Conservation (phyloP, 139 green algal genomes). For the Desmodesmus armatus region DNA sequence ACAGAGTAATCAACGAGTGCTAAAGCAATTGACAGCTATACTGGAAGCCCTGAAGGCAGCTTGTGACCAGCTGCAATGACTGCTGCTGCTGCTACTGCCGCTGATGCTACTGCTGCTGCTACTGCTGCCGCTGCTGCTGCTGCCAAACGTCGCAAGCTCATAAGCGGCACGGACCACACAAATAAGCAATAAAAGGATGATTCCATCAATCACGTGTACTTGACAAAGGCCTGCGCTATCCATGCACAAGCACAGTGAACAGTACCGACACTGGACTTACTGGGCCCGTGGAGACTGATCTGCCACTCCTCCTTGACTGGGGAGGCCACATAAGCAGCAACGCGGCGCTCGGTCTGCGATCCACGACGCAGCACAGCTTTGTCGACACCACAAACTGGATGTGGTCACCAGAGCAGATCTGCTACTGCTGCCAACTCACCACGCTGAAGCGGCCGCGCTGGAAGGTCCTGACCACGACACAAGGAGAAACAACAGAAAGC, state of each 20-base stretch:
- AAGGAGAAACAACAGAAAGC: too few relatives aligned
- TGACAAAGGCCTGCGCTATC: too few relatives aligned
- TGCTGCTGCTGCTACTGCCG: neutral
- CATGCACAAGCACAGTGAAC: neutral
- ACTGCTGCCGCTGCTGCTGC: neutral
- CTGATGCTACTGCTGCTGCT: slow-evolving; percentile 2
- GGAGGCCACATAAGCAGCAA: slow-evolving; percentile 37
- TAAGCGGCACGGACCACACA: too few relatives aligned
- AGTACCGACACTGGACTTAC: slow-evolving; percentile 26
- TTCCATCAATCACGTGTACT: neutral
- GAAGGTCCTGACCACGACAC: too few relatives aligned
- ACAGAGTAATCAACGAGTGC: neutral
- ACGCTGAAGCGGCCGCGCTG: slow-evolving; percentile 42
- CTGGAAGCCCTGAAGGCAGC: neutral
- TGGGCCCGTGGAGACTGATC: slow-evolving; percentile 46
- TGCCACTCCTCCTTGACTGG: slow-evolving; percentile 62
- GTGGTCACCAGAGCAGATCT: neutral
- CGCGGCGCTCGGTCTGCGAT: slow-evolving; percentile 17
- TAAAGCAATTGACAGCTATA: neutral
- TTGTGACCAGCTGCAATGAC: neutral
- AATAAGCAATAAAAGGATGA: too few relatives aligned
- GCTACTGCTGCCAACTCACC: slow-evolving; percentile 8
- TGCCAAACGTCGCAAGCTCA: neutral
- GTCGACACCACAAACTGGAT: neutral
- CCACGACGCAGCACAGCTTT: too few relatives aligned